A percentile compares a stretch with the other conserved stretches of the same genome.
These are phyloP conservation scores for Acanthamoeba culbertsoni DNA, from an alignment of 208 protist species.

Conservation along the genomic window DNA sequence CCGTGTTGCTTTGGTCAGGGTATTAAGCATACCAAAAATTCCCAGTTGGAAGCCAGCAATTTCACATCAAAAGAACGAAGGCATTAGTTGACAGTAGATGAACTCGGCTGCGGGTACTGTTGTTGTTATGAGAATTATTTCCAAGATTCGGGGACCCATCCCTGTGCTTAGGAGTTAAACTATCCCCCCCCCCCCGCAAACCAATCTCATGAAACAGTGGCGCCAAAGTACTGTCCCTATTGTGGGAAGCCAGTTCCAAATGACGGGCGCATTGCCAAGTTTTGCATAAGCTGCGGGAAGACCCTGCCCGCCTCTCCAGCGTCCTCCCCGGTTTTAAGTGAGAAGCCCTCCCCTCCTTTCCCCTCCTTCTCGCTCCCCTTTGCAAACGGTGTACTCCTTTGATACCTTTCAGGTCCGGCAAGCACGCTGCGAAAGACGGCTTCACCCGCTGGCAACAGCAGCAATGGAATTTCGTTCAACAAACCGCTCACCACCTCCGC, in stretches of 20 bases:
- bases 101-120: too few relatives aligned
- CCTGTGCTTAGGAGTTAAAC: too few relatives aligned
- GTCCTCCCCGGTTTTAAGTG: not conserved
- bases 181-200: too few relatives aligned
- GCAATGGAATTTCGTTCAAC: not conserved
- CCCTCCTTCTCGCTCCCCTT: not conserved
- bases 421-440: not conserved
- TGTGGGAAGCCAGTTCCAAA: not conserved
- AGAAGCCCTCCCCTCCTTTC: not conserved
- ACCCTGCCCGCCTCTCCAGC: not conserved
- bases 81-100: not conserved
- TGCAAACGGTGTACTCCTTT: not conserved
- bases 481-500: not conserved
- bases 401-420: not conserved
- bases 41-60: too few relatives aligned
- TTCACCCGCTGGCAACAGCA: not conserved
- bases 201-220: not conserved
- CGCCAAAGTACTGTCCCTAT: not conserved
- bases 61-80: not conserved
- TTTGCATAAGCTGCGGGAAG: constrained; percentile 17
- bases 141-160: too few relatives aligned
- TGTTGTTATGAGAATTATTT: too few relatives aligned
- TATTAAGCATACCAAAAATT: too few relatives aligned
- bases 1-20: too few relatives aligned
- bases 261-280: not conserved